phyloP scores from a whole-genome alignment of 2,329 filamentous ascomycete species.

The Cladosporium sp. region DNA sequence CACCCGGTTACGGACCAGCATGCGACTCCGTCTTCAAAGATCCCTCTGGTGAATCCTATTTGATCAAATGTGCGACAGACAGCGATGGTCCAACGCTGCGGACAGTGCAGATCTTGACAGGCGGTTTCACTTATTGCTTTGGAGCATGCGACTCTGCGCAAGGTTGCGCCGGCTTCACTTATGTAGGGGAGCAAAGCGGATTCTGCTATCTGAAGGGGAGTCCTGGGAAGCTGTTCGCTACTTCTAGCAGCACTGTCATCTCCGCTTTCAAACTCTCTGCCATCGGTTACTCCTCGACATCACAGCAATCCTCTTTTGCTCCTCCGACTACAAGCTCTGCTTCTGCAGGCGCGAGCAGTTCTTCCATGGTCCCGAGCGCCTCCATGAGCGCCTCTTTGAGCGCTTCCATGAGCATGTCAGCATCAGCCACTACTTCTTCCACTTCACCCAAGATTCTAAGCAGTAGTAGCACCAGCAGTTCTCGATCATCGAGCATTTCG shows the following conservation, averaged over 20 bases:
- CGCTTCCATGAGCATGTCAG: background rate
- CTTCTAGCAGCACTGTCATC: background rate
- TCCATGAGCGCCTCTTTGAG: background rate
- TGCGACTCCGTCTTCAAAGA: constrained; percentile 1
- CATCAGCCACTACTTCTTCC: background rate
- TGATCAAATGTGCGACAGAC: constrained; percentile 8
- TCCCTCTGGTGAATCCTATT: constrained; percentile 1
- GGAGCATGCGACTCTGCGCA: constrained; percentile 8
- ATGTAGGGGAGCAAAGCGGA: constrained; percentile 7
- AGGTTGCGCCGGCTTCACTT: constrained; percentile 15
- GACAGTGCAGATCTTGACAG: constrained; percentile 1
- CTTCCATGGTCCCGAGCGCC: background rate
- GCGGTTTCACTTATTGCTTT: constrained; percentile 14
- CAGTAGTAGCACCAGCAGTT: background rate
- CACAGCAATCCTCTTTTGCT: background rate
- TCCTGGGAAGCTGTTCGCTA: background rate
- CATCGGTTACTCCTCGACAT: background rate
- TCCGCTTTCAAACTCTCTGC: constrained; percentile 2
- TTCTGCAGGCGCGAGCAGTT: background rate
- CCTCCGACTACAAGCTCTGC: background rate
- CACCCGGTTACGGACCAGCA: background rate
- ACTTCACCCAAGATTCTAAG: background rate
- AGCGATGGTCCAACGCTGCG: background rate
- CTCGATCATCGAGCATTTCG: constrained; percentile 11
- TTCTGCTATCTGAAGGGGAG: constrained; percentile 17